Conservation (phyloP, 257 asterid species). For the Petunia secreta region DNA sequence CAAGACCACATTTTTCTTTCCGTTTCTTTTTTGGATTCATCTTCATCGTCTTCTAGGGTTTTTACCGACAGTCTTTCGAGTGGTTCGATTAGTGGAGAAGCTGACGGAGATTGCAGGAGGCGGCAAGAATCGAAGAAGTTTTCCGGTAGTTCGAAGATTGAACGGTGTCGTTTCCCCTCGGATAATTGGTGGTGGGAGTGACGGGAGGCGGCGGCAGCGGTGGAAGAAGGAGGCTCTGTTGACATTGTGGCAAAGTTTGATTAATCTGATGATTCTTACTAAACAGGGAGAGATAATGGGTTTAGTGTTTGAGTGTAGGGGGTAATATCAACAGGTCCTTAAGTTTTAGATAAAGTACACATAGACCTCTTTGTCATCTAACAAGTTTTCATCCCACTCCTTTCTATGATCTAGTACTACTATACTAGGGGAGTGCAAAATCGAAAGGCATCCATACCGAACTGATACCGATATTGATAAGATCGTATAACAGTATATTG, state of each 20-base stretch:
- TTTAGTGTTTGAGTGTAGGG: background rate
- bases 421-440: too few relatives aligned
- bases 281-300: background rate
- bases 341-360: background rate
- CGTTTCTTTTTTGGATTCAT: constrained; percentile 8
- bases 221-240: constrained; percentile 23
- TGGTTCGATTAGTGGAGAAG: constrained; percentile 37
- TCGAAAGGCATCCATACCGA: too few relatives aligned
- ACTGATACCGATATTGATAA: too few relatives aligned
- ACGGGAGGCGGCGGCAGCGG: constrained; percentile 12
- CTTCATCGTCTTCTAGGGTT: constrained; percentile 35
- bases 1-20: constrained; percentile 79
- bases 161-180: constrained; percentile 59
- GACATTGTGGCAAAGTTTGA: constrained; percentile 23
- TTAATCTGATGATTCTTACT: background rate
- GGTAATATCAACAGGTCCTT: background rate
- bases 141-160: constrained; percentile 64
- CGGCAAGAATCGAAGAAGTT: constrained; percentile 78
- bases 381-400: background rate
- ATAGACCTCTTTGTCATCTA: background rate
- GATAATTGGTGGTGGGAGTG: constrained; percentile 23
- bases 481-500: too few relatives aligned
- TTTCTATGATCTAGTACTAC: too few relatives aligned
- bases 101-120: constrained; percentile 62
- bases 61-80: constrained; percentile 28